These are phyloP conservation scores for Neurospora crassa DNA, from an alignment of 2,329 filamentous ascomycete species.

Conservation along the genomic window DNA sequence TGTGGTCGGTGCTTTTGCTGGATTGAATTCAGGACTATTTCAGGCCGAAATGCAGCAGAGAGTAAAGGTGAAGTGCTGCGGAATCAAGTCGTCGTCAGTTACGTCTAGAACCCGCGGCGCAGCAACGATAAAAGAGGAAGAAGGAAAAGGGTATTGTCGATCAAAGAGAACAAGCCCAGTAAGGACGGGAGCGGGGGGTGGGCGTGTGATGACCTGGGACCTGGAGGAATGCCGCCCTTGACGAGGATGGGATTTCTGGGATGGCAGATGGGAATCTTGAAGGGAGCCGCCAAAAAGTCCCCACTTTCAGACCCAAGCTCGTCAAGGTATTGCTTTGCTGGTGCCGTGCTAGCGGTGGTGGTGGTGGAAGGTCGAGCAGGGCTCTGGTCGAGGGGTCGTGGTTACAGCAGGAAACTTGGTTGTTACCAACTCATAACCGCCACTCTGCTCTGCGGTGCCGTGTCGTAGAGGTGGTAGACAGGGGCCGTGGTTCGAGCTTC, in stretches of 20 bases:
- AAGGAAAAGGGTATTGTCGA: background rate
- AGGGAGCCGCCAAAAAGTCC: constrained; percentile 4
- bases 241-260: constrained; percentile 12
- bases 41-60: background rate
- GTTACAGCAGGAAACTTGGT: background rate
- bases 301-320: background rate
- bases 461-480: background rate
- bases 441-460: background rate
- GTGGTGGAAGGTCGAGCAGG: background rate
- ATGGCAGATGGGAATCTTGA: constrained; percentile 16
- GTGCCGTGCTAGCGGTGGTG: background rate
- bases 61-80: background rate
- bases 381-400: background rate
- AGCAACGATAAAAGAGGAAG: constrained; percentile 1
- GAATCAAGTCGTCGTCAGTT: background rate
- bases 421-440: background rate
- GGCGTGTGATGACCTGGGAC: constrained; percentile 6
- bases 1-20: background rate
- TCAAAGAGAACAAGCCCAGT: background rate
- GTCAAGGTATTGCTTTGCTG: background rate
- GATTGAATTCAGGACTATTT: background rate
- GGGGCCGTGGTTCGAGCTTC: background rate
- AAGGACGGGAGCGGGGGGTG: background rate
- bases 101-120: background rate
- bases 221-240: constrained; percentile 1